Evolutionary conservation across 139 green algal genomes (phyloP).

Genomic region (Haematococcus lacustris): DNA sequence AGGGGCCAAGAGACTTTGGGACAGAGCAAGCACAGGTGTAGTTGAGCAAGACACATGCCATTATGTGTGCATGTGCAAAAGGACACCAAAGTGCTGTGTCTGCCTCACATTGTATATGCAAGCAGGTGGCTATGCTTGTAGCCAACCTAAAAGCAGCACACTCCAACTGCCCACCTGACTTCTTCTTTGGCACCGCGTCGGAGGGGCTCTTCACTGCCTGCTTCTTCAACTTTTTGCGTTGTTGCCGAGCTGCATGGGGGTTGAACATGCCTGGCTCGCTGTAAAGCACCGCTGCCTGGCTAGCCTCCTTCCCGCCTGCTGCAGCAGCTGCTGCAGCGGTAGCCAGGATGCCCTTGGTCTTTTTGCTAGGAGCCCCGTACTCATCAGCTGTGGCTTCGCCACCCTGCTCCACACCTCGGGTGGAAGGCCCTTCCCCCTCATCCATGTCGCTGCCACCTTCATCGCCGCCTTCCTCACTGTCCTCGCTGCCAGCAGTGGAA

Average conservation of each 20-base stretch:
- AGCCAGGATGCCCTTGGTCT: neutral
- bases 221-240: slow-evolving; percentile 49
- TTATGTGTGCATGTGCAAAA: neutral
- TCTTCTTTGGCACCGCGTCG: neutral
- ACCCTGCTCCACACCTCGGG: neutral
- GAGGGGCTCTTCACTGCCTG: neutral
- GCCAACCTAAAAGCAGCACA: neutral
- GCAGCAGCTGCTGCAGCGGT: slow-evolving; percentile 11
- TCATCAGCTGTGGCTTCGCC: slow-evolving; percentile 11
- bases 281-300: slow-evolving; percentile 64
- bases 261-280: slow-evolving; percentile 74
- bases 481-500: slow-evolving; percentile 12
- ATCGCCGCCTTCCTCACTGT: neutral
- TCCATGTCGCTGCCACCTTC: neutral
- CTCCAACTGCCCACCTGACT: neutral
- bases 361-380: slow-evolving; percentile 6
- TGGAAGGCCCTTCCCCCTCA: neutral
- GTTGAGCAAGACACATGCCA: neutral
- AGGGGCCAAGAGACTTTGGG: neutral
- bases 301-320: neutral
- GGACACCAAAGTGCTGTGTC: neutral
- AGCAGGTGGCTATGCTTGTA: too few relatives aligned
- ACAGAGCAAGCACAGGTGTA: neutral
- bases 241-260: slow-evolving; percentile 49
- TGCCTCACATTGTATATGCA: neutral